Base-by-base conservation (phyloP, 371 early-diverging fungal species). In the Mucor plumbeus region DNA sequence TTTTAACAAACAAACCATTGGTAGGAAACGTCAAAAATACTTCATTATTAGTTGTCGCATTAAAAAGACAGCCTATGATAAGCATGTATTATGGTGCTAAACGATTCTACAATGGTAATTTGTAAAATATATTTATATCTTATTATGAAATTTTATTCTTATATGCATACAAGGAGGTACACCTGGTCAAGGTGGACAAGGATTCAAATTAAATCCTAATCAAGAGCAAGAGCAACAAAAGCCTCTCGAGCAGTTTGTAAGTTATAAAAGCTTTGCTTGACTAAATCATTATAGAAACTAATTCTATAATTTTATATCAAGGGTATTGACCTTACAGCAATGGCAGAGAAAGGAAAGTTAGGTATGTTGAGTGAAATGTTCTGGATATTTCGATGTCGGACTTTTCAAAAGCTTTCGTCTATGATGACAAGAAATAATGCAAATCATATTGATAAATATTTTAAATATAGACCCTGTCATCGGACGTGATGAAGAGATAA, bases 401-500 rank as follows among this genome's bases (percentile, higher is more conserved):
- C 63, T 67, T 71, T 64, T 67, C 48, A 17, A 1, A 21, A 1
- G 19, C 1, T 14, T 26, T 19, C 55, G 40, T 15, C 38, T 3
- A 26, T 26, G 26, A 26, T 26, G 26, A 3, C 26, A 26, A 26
- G 26, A 26, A 26, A 21, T 50, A 4, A 21, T 39, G 21, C 36
- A 56, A 39, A 56, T 3, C 54, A 39, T 26, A 21, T 9, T 50
- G 5, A 50, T 3, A n/a, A n/a, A 21, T 19, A 50, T 3, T 7
- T 8, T 21, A 19, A 17, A 36, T 3, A 38, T 50, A 83, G 94
- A 94, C 75, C 95, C 94, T 63, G 94, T 95, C 19, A 93, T 95
- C 65, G 93, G 92, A 13, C 80, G 94, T 61, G 94, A 93, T 62
- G 88, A 91, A 72, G 94, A 94, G 66, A 95, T 95, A 21, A 82